phyloP scores from a whole-genome alignment of 495 filamentous ascomycete genomes.

The Neurospora discreta region DNA sequence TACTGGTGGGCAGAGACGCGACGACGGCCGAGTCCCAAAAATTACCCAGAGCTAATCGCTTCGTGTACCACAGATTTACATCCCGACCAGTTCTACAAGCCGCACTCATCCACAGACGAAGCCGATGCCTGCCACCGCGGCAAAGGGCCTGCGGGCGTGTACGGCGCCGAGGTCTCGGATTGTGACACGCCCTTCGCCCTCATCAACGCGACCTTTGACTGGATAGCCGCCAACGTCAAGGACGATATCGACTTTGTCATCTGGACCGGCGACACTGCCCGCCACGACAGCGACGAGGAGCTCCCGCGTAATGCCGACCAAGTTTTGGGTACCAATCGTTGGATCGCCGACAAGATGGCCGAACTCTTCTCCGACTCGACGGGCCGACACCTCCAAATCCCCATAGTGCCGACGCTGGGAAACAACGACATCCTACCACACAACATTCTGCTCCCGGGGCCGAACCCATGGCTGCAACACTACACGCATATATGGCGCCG shows the following conservation, averaged over 20 bases:
- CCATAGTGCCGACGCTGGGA: constrained; percentile 80
- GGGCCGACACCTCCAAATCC: constrained; percentile 51
- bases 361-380: constrained; percentile 52
- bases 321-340: constrained; percentile 62
- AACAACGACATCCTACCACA: constrained; percentile 98
- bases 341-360: constrained; percentile 64
- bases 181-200: constrained; percentile 78
- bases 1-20: constrained; percentile 51
- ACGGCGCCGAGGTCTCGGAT: constrained; percentile 73
- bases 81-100: constrained; percentile 74
- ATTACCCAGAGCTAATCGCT: constrained; percentile 2
- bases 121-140: constrained; percentile 68
- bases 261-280: constrained; percentile 94
- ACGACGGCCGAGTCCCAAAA: not conserved
- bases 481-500: constrained; percentile 65
- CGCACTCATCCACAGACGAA: constrained; percentile 57
- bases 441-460: constrained; percentile 80
- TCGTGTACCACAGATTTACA: constrained; percentile 62
- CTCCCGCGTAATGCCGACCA: constrained; percentile 65
- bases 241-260: constrained; percentile 87
- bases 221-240: constrained; percentile 77
- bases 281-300: constrained; percentile 86
- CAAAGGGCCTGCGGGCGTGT: constrained; percentile 63
- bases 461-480: constrained; percentile 68
- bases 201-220: constrained; percentile 81